Base-by-base conservation (phyloP, 495 filamentous ascomycete genomes). In the Xylaria intraflava region DNA sequence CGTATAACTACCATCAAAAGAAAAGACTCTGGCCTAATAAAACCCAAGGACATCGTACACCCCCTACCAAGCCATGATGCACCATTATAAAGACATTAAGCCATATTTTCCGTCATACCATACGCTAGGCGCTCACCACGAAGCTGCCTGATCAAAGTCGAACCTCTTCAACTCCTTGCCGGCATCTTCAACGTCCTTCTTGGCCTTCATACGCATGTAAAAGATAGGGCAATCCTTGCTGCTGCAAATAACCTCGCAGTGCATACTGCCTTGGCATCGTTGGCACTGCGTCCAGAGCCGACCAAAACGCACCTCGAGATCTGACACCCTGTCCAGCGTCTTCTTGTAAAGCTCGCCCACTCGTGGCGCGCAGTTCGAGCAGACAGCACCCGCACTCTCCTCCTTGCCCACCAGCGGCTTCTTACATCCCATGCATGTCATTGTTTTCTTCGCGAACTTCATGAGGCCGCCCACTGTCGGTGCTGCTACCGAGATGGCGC, bases 201-300 rank as follows among this genome's bases (percentile, higher is more conserved):
- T 95, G 23, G 90, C 91, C 75, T 99, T 99, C 93, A 99, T 99
- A 4, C 93, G 85, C 93, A 97, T 99, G 66, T 99, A 99, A 72
- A 96, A 99, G 58, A 99, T 99, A 3, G 93, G 93, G 65, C 93
- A 99, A 72, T 99, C 93, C 64, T 87, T 87, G 58, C 86, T 90
- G 36, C 85, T 89, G 76, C 93, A 99, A 58, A 99, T 97, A 20
- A 99, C 93, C 72, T 99, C 92, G 64, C 86, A 89, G 72, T 99
- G 93, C 78, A 99, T 83, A 67, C 89, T 95, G 12, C 92, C 93
- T 72, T 99, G 93, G 67, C 93, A 99, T 30, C 93, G 79, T 75
- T 99, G 93, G 69, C 93, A 99, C 72, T 99, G 93, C 20, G 93
- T 99, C 93, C 93, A 99, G 45, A 99, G 74, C 40, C 93, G 74